Evolutionary conservation across 441 rosid genomes (phyloP), one percentile per base, ranked within the genome.

Genomic region (Gossypium aridum): DNA sequence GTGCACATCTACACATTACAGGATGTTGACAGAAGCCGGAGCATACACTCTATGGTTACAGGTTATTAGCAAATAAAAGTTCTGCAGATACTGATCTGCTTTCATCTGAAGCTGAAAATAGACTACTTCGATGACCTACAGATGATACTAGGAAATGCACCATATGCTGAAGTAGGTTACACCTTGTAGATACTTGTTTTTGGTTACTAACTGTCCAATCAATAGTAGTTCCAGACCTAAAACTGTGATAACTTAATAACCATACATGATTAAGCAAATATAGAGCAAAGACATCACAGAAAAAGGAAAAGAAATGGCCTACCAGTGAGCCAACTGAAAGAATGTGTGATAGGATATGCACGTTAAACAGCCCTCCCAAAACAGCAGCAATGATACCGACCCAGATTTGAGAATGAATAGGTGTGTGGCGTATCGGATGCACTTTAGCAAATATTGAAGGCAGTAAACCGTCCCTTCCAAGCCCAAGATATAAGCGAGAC

Each of bases 261-360:
- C 62, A 70, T 51, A 68, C 8, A 68, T n/a, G 28, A 68, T 68
- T n/a, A 51, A 49, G 34, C 45, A 68, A 51, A 68, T 26, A n/a
- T 51, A 2, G 25, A 9, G 47, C 16, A 69, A 51, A n/a, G 14
- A 53, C 16, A 26, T 4, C n/a, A 10, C 16, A 2, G 1, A 23
- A 31, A 66, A 39, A 14, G 10, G 16, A 25, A 51, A 64, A 16
- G 51, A 0, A 59, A 60, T 12, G 28, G 55, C 96, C 26, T 91
- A 96, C 99, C 97, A 96, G 74, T 47, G 98, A 80, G 78, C 99
- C 99, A 22, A 93, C 97, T 0, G 98, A 96, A 73, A 96, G 99
- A 87, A 93, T 93, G 90, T 90, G 97, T 8, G 98, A 91, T 63
- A 96, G 97, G 59, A 87, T 71, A 25, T 61, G 97, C 70, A 96